Evolutionary conservation across 208 protist genomes (phyloP).

Genomic region (Leptomonas pyrrhocoris): DNA sequence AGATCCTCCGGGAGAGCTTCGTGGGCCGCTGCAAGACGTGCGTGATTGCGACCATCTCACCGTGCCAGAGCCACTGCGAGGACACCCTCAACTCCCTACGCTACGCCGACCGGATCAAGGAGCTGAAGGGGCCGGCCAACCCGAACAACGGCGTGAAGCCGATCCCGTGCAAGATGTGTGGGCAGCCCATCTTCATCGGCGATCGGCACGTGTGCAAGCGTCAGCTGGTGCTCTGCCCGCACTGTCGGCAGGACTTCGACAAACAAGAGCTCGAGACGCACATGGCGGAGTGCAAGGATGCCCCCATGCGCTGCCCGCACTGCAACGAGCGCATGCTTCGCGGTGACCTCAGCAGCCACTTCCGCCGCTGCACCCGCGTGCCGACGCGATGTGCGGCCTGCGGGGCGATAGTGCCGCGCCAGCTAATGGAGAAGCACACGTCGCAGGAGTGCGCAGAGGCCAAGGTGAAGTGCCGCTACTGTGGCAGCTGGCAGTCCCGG

Average conservation of each 20-base stretch:
- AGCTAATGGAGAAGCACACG: conserved; percentile 61
- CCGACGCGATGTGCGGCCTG: conserved; percentile 70
- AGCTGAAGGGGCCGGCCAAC: conserved; percentile 57
- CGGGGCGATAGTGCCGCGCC: conserved; percentile 51
- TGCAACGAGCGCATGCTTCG: conserved; percentile 76
- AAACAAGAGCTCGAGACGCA: conserved; percentile 75
- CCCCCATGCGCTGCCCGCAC: conserved; percentile 65
- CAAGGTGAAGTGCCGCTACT: conserved; percentile 79
- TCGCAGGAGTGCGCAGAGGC: conserved; percentile 54
- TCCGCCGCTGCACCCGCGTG: conserved; percentile 50
- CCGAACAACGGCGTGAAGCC: conserved; percentile 41
- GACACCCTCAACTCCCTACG: conserved; percentile 98
- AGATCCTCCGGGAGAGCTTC: conserved; percentile 95
- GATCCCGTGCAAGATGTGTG: conserved; percentile 69
- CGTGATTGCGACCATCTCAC: conserved; percentile 94
- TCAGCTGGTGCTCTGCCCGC: conserved; percentile 56
- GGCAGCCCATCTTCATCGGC: conserved; percentile 68
- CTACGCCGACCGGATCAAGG: conserved; percentile 96
- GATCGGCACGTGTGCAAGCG: conserved; percentile 77
- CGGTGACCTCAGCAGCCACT: conserved; percentile 54
- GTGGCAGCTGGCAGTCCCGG: conserved; percentile 44
- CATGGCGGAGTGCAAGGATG: conserved; percentile 69
- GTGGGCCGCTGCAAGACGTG: conserved; percentile 92
- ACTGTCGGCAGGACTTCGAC: conserved; percentile 72
- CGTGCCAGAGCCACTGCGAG: conserved; percentile 87